These are phyloP conservation scores for Mallotus japonicus DNA, from an alignment of 441 rosid genomes.

Conservation along the genomic window DNA sequence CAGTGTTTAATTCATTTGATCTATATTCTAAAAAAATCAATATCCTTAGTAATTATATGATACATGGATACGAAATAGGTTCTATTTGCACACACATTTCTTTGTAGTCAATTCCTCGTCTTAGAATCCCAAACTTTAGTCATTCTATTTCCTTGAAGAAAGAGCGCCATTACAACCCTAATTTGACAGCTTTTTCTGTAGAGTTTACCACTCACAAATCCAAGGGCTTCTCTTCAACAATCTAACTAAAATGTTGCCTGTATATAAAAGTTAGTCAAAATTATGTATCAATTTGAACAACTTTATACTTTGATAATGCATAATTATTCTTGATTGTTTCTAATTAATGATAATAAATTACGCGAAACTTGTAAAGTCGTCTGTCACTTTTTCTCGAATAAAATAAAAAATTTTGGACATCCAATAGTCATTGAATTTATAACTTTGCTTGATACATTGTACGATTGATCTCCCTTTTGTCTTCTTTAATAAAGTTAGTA, in stretches of 20 bases:
- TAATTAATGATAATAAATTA: neutral
- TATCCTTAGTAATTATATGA: too few relatives aligned
- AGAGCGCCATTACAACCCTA: neutral
- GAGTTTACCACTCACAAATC: neutral
- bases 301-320: neutral
- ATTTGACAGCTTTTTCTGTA: neutral
- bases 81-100: neutral
- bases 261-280: neutral
- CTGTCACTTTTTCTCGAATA: neutral
- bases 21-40: too few relatives aligned
- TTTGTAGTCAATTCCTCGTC: neutral
- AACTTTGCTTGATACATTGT: neutral
- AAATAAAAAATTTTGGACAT: neutral
- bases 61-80: too few relatives aligned
- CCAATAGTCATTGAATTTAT: slow-evolving; percentile 3
- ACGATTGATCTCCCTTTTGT: neutral
- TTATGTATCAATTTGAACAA: neutral
- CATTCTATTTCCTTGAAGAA: neutral
- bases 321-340: neutral
- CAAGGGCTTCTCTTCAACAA: neutral
- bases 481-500: slow-evolving; percentile 23
- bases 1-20: too few relatives aligned
- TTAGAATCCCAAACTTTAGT: neutral
- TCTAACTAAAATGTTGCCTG: neutral
- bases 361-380: neutral